A percentile compares a stretch with the other conserved stretches of the same genome.
phyloP scores from a whole-genome alignment of 2,329 filamentous ascomycete genomes.

The Xylogone sp. region DNA sequence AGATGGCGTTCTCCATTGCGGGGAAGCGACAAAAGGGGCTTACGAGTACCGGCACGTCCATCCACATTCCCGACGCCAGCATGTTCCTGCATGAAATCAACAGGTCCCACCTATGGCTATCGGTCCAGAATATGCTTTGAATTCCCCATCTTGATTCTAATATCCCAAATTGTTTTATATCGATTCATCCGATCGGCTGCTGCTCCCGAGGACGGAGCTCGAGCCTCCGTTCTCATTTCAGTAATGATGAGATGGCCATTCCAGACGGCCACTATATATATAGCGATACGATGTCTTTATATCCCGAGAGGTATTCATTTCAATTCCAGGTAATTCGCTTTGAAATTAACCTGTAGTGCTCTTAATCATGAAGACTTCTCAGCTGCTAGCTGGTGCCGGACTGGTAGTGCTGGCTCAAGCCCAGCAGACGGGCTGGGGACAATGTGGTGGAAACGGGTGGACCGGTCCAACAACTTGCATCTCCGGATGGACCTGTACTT shows the following conservation, averaged over 20 bases:
- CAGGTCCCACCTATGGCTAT: not conserved
- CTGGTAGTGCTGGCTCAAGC: not conserved
- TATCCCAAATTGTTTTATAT: not conserved
- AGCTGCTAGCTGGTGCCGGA: not conserved
- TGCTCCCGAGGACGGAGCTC: not conserved
- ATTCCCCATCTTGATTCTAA: too few species aligned
- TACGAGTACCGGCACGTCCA: not conserved
- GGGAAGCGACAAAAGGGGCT: not conserved
- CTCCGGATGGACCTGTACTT: conserved; percentile 25
- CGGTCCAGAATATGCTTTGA: not conserved
- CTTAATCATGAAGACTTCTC: not conserved
- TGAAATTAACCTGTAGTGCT: not conserved
- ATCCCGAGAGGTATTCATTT: not conserved
- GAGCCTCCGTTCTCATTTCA: not conserved
- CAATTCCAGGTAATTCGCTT: not conserved
- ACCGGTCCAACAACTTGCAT: conserved; percentile 26
- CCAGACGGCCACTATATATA: not conserved
- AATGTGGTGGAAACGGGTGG: conserved; percentile 25
- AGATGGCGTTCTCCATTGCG: not conserved
- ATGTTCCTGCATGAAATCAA: not conserved
- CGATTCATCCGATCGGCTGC: not conserved
- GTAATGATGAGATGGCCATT: not conserved
- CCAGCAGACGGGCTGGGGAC: conserved; percentile 5
- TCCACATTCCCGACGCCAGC: not conserved
- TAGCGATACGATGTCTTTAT: not conserved